These are phyloP conservation scores for Ceratocystis albifundus DNA, from an alignment of 2,329 filamentous ascomycete genomes.

Conservation along the genomic window DNA sequence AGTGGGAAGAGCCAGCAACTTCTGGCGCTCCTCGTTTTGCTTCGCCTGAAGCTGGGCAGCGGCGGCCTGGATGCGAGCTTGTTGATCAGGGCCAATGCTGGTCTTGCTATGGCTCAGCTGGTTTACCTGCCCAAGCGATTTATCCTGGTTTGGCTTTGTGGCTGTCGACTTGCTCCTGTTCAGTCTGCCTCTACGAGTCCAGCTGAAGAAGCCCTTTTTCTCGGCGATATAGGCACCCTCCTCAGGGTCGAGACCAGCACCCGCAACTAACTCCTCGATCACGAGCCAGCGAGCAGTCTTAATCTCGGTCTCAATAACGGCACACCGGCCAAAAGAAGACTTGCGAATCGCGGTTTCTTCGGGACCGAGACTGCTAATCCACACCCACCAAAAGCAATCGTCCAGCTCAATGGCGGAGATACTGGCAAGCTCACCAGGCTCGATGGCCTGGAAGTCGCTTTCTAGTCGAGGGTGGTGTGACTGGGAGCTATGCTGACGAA, in stretches of 20 bases:
- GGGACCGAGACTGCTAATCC: slow-evolving; percentile 89
- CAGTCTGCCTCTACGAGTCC: slow-evolving; percentile 56
- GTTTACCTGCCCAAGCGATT: slow-evolving; percentile 34
- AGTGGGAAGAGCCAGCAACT: slow-evolving; percentile 32
- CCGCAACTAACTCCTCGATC: slow-evolving; percentile 92
- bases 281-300: slow-evolving; percentile 76
- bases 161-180: slow-evolving; percentile 58
- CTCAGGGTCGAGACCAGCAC: slow-evolving; percentile 72
- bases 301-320: slow-evolving; percentile 80
- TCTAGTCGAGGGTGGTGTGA: slow-evolving; percentile 67
- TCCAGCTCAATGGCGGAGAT: slow-evolving; percentile 79
- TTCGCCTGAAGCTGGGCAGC: slow-evolving; percentile 70
- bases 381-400: slow-evolving; percentile 99
- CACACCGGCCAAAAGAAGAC: slow-evolving; percentile 85
- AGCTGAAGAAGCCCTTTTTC: slow-evolving; percentile 91
- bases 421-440: slow-evolving; percentile 88
- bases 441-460: slow-evolving; percentile 49
- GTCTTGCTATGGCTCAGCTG: slow-evolving; percentile 54
- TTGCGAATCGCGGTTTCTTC: slow-evolving; percentile 82
- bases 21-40: slow-evolving; percentile 47
- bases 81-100: slow-evolving; percentile 79
- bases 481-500: slow-evolving; percentile 72
- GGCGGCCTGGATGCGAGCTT: slow-evolving; percentile 84
- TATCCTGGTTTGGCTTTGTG: slow-evolving; percentile 44
- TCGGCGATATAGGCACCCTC: slow-evolving; percentile 84